phyloP scores from a whole-genome alignment of 2,329 filamentous ascomycete species.

The Karstenula rhodostoma region DNA sequence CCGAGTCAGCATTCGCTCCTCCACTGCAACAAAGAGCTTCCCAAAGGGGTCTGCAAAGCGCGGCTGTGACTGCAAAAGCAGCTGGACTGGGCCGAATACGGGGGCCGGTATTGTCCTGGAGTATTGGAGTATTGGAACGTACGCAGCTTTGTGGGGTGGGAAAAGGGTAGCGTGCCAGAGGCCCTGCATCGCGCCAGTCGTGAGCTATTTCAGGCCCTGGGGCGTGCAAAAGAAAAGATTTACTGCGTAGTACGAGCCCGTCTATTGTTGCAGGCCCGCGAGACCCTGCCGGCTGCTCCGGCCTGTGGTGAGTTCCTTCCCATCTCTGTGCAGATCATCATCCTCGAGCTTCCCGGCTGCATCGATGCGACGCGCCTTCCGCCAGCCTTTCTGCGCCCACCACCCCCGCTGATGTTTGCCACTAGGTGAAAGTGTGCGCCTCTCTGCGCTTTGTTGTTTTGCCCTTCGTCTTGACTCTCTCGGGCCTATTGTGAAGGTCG shows the following conservation, averaged over 20 bases:
- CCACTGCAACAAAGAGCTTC: neutral
- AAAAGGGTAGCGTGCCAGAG: neutral
- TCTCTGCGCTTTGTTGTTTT: constrained; percentile 2
- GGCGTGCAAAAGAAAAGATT: neutral
- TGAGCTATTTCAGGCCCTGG: constrained; percentile 7
- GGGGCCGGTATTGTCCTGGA: constrained; percentile 1
- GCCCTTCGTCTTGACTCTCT: neutral
- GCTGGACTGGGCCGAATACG: constrained; percentile 7
- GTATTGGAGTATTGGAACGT: constrained; percentile 4
- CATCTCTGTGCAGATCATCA: neutral
- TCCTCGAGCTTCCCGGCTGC: neutral
- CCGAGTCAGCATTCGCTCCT: constrained; percentile 9
- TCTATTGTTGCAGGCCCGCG: neutral
- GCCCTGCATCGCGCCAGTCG: constrained; percentile 5
- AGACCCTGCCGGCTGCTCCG: constrained; percentile 5
- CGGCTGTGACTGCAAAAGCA: constrained; percentile 8
- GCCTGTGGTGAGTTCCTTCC: constrained; percentile 11
- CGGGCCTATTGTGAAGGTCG: neutral
- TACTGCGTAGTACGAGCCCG: neutral
- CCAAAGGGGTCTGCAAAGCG: neutral
- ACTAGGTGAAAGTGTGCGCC: constrained; percentile 2
- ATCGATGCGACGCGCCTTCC: neutral
- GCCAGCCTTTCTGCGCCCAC: neutral
- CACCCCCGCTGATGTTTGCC: neutral
- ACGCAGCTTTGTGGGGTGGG: constrained; percentile 12